Conservation (phyloP, 2,329 filamentous ascomycete genomes). For the Aspergillus tanneri region DNA sequence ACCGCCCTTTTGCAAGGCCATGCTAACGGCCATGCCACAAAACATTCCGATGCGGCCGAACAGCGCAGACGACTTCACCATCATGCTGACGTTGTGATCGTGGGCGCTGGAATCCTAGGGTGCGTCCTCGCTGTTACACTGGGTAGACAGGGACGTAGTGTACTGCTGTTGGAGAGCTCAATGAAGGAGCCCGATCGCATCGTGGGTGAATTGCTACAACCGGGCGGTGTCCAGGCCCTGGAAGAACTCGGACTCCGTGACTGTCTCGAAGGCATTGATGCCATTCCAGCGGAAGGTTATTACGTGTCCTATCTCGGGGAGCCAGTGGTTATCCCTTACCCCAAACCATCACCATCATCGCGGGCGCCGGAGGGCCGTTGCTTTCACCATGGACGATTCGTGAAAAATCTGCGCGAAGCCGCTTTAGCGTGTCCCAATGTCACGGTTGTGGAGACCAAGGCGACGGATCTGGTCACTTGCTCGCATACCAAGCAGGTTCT, state of each 20-base stretch:
- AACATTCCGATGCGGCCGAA: conserved; percentile 34
- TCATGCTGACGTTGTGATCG: conserved; percentile 79
- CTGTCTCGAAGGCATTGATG: conserved; percentile 86
- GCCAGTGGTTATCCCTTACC: conserved; percentile 75
- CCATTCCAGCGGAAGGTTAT: conserved; percentile 79
- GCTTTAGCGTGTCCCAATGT: conserved; percentile 78
- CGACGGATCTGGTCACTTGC: conserved; percentile 70
- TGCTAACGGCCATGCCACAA: conserved; percentile 26
- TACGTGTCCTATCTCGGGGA: conserved; percentile 79
- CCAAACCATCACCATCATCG: conserved; percentile 52
- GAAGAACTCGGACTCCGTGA: conserved; percentile 75
- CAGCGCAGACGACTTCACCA: conserved; percentile 56
- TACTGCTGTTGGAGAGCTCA: conserved; percentile 83
- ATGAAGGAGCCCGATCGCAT: conserved; percentile 93
- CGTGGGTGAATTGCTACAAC: conserved; percentile 91
- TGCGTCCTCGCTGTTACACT: conserved; percentile 82
- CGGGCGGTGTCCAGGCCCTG: conserved; percentile 80
- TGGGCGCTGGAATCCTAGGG: conserved; percentile 87
- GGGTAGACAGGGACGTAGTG: conserved; percentile 84
- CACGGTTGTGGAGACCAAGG: conserved; percentile 86
- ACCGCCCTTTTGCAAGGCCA: too few relatives aligned
- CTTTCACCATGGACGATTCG: conserved; percentile 95
- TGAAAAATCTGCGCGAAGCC: conserved; percentile 73
- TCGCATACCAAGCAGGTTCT: conserved; percentile 69
- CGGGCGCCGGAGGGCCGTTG: conserved; percentile 68